These are phyloP conservation scores for Gossypium sturtianum DNA, from an alignment of 345 rosid species.

Conservation along the genomic window DNA sequence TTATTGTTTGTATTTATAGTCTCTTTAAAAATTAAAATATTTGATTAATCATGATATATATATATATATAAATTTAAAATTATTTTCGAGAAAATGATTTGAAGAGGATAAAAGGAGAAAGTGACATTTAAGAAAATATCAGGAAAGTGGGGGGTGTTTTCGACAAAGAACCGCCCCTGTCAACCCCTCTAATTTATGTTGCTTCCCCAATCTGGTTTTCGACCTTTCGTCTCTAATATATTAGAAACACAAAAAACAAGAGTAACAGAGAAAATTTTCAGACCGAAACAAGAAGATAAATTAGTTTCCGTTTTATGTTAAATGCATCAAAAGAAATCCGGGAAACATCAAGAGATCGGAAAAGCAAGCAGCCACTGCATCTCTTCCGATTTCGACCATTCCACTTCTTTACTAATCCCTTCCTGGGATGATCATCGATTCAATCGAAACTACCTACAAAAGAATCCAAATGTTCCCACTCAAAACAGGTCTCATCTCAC, in stretches of 20 bases:
- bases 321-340: conserved; percentile 38
- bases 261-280: background rate
- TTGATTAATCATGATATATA: background rate
- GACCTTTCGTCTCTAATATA: background rate
- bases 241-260: background rate
- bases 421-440: conserved; percentile 17
- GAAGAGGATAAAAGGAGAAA: background rate
- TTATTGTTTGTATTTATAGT: no score
- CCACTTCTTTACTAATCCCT: conserved; percentile 21
- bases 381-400: conserved; percentile 22
- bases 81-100: no score
- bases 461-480: conserved; percentile 10
- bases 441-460: conserved; percentile 20
- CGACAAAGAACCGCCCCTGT: background rate
- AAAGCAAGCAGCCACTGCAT: conserved; percentile 28
- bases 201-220: background rate
- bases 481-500: conserved; percentile 31
- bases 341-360: conserved; percentile 36
- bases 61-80: no score
- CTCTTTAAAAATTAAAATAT: background rate
- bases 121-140: conserved; percentile 13
- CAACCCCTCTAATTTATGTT: background rate
- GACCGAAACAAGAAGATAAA: background rate
- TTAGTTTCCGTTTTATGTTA: conserved; percentile 18
- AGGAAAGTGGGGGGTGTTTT: background rate